These are phyloP conservation scores for Rhodotorula sp. DNA, from an alignment of 1,284 basidiomycete genomes.

Conservation along the genomic window DNA sequence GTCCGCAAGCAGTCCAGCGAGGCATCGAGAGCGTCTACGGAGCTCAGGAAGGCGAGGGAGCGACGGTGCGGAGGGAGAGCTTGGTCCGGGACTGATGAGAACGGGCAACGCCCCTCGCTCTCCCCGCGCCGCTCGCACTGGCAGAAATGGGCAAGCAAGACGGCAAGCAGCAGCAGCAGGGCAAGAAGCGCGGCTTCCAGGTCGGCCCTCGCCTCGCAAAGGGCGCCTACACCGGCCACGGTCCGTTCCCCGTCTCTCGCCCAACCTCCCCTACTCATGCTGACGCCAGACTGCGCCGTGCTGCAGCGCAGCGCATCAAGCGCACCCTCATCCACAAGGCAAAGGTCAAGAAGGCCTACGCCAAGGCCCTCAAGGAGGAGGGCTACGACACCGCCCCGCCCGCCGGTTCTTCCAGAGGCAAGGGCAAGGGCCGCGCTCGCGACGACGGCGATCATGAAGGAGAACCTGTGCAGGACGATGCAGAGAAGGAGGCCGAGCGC, in stretches of 20 bases:
- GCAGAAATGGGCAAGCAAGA: neutral
- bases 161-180: neutral
- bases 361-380: conserved; percentile 37
- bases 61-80: neutral
- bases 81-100: neutral
- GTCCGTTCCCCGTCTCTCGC: conserved; percentile 18
- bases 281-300: neutral
- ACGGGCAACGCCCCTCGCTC: neutral
- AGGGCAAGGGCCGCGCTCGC: conserved; percentile 5
- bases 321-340: conserved; percentile 44
- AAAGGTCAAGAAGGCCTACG: conserved; percentile 37
- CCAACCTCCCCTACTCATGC: neutral
- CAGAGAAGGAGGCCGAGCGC: conserved; percentile 27
- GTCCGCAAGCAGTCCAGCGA: no score
- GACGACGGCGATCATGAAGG: conserved; percentile 13
- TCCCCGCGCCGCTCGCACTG: neutral
- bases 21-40: no score
- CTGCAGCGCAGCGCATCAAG: conserved; percentile 37
- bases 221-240: conserved; percentile 39
- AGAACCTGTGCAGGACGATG: conserved; percentile 14
- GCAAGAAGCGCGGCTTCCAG: conserved; percentile 33
- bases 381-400: conserved; percentile 30
- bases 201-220: conserved; percentile 38
- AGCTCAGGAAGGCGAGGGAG: no score
- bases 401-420: neutral